These are phyloP conservation scores for Eucalyptus virginea DNA, from an alignment of 345 rosid genomes.

Conservation along the genomic window DNA sequence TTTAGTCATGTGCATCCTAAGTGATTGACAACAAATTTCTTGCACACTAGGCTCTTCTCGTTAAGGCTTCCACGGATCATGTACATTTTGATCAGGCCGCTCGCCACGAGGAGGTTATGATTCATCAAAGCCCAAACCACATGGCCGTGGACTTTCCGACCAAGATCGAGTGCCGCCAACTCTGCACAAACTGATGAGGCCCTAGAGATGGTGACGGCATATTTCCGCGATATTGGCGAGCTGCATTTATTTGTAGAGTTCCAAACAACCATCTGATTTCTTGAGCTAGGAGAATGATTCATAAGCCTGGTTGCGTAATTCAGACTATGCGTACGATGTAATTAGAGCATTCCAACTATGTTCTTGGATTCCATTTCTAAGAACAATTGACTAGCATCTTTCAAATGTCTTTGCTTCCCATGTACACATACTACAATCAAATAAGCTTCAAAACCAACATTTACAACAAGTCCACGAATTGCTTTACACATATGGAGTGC, in stretches of 20 bases:
- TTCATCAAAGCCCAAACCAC: conserved; percentile 31
- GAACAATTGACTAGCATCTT: conserved; percentile 29
- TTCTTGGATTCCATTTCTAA: conserved; percentile 26
- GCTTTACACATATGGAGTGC: conserved; percentile 11
- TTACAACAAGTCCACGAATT: conserved; percentile 44
- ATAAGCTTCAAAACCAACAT: conserved; percentile 46
- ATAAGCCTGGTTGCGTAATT: conserved; percentile 44
- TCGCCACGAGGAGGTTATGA: conserved; percentile 44
- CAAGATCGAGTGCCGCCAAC: conserved; percentile 36
- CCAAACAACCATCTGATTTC: conserved; percentile 6
- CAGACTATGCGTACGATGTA: conserved; percentile 47
- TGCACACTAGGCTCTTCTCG: conserved; percentile 34
- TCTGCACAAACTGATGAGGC: conserved; percentile 61
- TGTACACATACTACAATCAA: conserved; percentile 39
- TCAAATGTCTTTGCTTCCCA: conserved; percentile 40
- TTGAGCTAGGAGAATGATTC: conserved; percentile 33
- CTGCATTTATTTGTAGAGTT: neutral
- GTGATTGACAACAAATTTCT: conserved; percentile 29
- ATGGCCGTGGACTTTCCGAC: conserved; percentile 62
- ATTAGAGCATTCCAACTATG: conserved; percentile 57
- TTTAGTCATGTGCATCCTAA: neutral
- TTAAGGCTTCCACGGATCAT: conserved; percentile 38
- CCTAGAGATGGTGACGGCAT: conserved; percentile 45
- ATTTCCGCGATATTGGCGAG: conserved; percentile 23
- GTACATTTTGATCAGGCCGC: conserved; percentile 68